Percentiles rank a stretch among this genome's conserved stretches.
phyloP scores from a whole-genome alignment of 2,329 filamentous ascomycete species.

The Colletotrichum sojae region DNA sequence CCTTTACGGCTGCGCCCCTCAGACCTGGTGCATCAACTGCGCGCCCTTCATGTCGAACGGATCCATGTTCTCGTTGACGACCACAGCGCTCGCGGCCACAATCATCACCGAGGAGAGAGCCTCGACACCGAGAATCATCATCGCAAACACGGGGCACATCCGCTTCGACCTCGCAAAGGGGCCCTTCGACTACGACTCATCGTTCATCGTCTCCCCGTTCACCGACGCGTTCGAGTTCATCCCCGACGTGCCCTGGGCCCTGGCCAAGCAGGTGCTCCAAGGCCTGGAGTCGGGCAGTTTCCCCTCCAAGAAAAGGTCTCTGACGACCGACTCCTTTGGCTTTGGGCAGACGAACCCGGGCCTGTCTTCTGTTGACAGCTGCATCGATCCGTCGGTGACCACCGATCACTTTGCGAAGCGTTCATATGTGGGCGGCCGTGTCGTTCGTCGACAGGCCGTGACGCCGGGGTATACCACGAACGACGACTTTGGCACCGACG shows the following conservation, averaged over 20 bases:
- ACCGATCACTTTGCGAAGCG: conserved; percentile 29
- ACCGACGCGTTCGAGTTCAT: conserved; percentile 67
- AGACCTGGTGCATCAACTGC: conserved; percentile 71
- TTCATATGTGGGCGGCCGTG: conserved; percentile 19
- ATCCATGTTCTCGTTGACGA: conserved; percentile 17
- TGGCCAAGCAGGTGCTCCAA: conserved; percentile 10
- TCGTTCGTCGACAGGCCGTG: conserved; percentile 60
- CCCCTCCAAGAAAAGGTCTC: conserved; percentile 17
- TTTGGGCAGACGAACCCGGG: not conserved
- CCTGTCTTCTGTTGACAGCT: conserved; percentile 9
- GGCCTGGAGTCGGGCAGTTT: conserved; percentile 13
- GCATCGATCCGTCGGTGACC: conserved; percentile 26
- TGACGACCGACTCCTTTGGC: not conserved
- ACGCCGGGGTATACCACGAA: conserved; percentile 67
- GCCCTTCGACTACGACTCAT: conserved; percentile 69
- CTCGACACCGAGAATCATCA: conserved; percentile 63
- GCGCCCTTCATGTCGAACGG: conserved; percentile 60
- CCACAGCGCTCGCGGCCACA: conserved; percentile 48
- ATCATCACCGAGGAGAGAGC: conserved; percentile 63
- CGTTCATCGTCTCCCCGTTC: conserved; percentile 71
- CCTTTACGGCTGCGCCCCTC: conserved; percentile 72
- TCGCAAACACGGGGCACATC: conserved; percentile 73
- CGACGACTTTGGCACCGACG: conserved; percentile 69
- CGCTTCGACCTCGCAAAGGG: conserved; percentile 75
- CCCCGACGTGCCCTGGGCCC: conserved; percentile 63